Evolutionary conservation across 2,329 filamentous ascomycete genomes (phyloP).

Genomic region (Fusarium sp.): DNA sequence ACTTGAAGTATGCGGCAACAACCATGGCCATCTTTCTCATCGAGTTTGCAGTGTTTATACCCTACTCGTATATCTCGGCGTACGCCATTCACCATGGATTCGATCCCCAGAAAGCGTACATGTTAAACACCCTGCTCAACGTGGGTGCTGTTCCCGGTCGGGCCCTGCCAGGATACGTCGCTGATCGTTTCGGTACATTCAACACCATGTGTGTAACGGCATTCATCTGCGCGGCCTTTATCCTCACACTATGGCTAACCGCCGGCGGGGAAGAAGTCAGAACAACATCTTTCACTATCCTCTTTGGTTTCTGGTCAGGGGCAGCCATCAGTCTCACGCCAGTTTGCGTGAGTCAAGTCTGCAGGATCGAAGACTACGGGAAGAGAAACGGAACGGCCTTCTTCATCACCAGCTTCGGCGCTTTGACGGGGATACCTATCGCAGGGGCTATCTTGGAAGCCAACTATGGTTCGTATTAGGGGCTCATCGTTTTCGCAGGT

Average conservation of each 20-base stretch:
- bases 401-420: constrained; percentile 72
- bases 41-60: constrained; percentile 73
- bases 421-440: constrained; percentile 69
- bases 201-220: constrained; percentile 75
- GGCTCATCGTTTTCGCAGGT: constrained; percentile 22
- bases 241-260: constrained; percentile 74
- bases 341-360: constrained; percentile 78
- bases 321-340: constrained; percentile 78
- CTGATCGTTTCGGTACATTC: constrained; percentile 76
- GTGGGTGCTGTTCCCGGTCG: constrained; percentile 76
- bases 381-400: constrained; percentile 78
- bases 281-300: constrained; percentile 69
- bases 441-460: constrained; percentile 56
- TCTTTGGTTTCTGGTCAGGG: constrained; percentile 80
- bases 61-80: constrained; percentile 75
- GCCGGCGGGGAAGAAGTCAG: constrained; percentile 54
- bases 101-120: constrained; percentile 68
- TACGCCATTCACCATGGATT: constrained; percentile 67
- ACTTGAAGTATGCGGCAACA: constrained; percentile 63
- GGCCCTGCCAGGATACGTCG: constrained; percentile 71
- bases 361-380: constrained; percentile 76
- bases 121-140: constrained; percentile 77
- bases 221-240: constrained; percentile 54
- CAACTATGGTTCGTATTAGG: constrained; percentile 8
- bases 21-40: constrained; percentile 65